phyloP scores from a whole-genome alignment of 75 land plant genomes.

The Adiantum capillusveneris region DNA sequence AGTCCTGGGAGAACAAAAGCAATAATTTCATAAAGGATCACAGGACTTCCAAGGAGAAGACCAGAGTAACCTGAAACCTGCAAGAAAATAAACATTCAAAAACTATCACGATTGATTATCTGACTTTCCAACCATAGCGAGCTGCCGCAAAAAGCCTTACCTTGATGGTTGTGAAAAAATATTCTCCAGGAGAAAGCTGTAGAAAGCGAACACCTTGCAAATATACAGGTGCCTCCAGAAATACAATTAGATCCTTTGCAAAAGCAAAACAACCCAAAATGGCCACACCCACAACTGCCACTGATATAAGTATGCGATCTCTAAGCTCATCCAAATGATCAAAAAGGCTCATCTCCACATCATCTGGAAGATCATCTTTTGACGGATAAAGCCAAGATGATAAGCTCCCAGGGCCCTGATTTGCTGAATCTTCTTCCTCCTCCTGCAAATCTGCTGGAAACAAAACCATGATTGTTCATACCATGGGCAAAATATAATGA shows the following conservation, averaged over 20 bases:
- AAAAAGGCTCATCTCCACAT: constrained; percentile 90
- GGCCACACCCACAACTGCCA: constrained; percentile 84
- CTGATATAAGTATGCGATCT: constrained; percentile 76
- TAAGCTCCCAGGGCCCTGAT: constrained; percentile 7
- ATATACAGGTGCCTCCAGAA: constrained; percentile 90
- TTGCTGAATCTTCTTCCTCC: constrained; percentile 1
- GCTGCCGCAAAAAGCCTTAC: constrained; percentile 41
- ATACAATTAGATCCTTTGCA: constrained; percentile 77
- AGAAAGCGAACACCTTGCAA: constrained; percentile 86
- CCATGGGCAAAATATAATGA: too few relatives aligned
- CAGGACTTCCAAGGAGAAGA: constrained; percentile 84
- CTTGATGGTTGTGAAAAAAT: constrained; percentile 97
- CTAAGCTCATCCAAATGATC: constrained; percentile 97
- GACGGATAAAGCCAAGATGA: constrained; percentile 84
- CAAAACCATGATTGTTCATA: too few relatives aligned
- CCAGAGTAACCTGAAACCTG: constrained; percentile 99
- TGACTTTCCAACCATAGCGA: too few relatives aligned
- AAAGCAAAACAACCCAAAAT: constrained; percentile 86
- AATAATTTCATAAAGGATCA: constrained; percentile 97
- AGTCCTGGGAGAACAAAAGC: constrained; percentile 95
- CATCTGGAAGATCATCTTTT: constrained; percentile 97
- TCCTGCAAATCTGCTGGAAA: not conserved
- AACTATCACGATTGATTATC: too few relatives aligned
- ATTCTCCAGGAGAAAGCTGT: constrained; percentile 97
- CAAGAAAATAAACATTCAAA: constrained; percentile 6